A percentile compares a stretch with the other conserved stretches of the same genome.
These are phyloP conservation scores for Torulaspora quercuum DNA, from an alignment of 805 yeast genomes.

Conservation along the genomic window DNA sequence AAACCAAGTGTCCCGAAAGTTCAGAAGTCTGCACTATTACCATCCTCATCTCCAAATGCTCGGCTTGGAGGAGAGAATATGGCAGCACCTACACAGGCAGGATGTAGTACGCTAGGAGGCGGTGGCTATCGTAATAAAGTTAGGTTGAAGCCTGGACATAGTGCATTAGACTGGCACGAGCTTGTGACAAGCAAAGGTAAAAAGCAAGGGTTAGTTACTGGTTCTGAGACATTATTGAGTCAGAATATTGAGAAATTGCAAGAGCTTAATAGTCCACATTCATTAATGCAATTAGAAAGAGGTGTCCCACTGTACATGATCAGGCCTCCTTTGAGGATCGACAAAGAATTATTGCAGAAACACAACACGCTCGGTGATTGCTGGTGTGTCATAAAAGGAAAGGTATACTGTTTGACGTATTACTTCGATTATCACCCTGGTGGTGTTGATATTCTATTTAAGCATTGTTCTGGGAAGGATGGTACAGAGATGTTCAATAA, in stretches of 20 bases:
- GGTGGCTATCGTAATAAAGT: conserved; percentile 34
- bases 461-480: conserved; percentile 72
- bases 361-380: conserved; percentile 67
- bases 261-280: conserved; percentile 19
- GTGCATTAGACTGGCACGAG: conserved; percentile 35
- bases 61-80: neutral
- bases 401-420: conserved; percentile 81
- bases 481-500: conserved; percentile 73
- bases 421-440: conserved; percentile 91
- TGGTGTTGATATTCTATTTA: conserved; percentile 72
- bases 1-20: conserved; percentile 5
- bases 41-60: conserved; percentile 7
- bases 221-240: conserved; percentile 16
- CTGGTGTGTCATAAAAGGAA: conserved; percentile 80
- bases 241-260: conserved; percentile 16
- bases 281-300: conserved; percentile 17
- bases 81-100: conserved; percentile 14
- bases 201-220: conserved; percentile 23
- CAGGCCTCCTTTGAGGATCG: conserved; percentile 49
- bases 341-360: conserved; percentile 52
- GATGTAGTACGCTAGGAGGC: conserved; percentile 21
- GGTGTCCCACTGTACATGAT: conserved; percentile 23
- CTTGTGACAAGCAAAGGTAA: conserved; percentile 17
- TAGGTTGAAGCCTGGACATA: conserved; percentile 37
- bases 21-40: conserved; percentile 6